Conservation (phyloP, 106 monocot species). For the Triglochin maritima region DNA sequence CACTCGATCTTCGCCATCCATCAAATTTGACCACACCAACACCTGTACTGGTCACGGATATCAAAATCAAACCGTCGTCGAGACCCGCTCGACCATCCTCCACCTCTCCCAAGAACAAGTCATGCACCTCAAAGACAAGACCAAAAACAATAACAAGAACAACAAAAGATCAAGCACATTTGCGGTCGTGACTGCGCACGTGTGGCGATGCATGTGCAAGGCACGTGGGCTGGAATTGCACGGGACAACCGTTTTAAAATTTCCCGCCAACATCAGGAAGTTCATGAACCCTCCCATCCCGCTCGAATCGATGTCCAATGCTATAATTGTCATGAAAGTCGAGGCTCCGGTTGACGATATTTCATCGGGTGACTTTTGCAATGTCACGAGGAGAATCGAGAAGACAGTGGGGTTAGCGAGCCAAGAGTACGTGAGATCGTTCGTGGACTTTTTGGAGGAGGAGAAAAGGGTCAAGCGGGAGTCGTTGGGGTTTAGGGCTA, state of each 20-base stretch:
- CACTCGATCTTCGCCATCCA: slow-evolving; percentile 17
- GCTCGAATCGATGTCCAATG: slow-evolving; percentile 39
- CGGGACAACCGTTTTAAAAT: slow-evolving; percentile 21
- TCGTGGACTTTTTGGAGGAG: slow-evolving; percentile 35
- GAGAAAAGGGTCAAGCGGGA: slow-evolving; percentile 1
- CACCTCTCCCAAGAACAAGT: slow-evolving; percentile 27
- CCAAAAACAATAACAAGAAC: too few species aligned
- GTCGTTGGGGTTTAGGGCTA: background rate
- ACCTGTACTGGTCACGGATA: background rate
- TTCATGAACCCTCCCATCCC: slow-evolving; percentile 37
- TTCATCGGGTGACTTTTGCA: background rate
- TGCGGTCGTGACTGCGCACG: slow-evolving; percentile 29
- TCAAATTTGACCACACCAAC: slow-evolving; percentile 24
- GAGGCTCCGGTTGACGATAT: slow-evolving; percentile 16
- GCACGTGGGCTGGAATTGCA: slow-evolving; percentile 19
- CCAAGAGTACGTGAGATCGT: slow-evolving; percentile 30
- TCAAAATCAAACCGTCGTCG: background rate
- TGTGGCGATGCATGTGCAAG: slow-evolving; percentile 48
- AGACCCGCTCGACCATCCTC: slow-evolving; percentile 6
- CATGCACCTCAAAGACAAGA: background rate
- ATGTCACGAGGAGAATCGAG: slow-evolving; percentile 11
- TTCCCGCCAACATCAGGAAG: slow-evolving; percentile 19
- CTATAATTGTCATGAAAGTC: slow-evolving; percentile 15
- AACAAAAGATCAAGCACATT: slow-evolving; percentile 11
- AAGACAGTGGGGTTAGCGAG: slow-evolving; percentile 1